Evolutionary conservation across 2,329 filamentous ascomycete species (phyloP), one percentile per base, ranked within the genome.

Genomic region (Cryphonectria japonica): DNA sequence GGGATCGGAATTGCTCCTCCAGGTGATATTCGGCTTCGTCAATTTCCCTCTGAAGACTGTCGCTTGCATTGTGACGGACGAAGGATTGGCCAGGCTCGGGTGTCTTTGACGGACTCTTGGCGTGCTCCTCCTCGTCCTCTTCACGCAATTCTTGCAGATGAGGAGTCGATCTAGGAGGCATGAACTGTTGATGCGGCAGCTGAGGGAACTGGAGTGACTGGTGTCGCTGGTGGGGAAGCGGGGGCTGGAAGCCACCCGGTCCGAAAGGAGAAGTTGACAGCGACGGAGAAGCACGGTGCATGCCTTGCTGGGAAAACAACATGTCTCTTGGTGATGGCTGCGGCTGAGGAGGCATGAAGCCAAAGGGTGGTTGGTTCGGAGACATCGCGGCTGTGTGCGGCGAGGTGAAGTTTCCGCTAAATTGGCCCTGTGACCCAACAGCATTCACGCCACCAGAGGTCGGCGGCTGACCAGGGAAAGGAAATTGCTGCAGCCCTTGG

Each of bases 11-110:
- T 72, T 93, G 90, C 78, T 94, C 90, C 78, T 95, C 93, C 73
- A 96, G 81, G 76, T 95, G 93, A 77, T 96, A 95, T 76, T 97
- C 93, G 5, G 93, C 91, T 77, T 95, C 92, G 66, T 96, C 92
- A 69, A 97, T 91, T 75, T 96, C 94, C 73, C 91, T 91, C 78
- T 97, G 94, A 34, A 97, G 85, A 62, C 89, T 93, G 73, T 91
- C 87, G 76, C 91, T 94, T 57, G 93, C 86, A 75, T 94, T 94
- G 75, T 95, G 92, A 63, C 82, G 80, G 67, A 85, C 82, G 62
- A 83, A 83, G 26, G 63, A n/a, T 63, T 81, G 80, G 14, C 75
- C 69, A 13, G 85, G 83, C 75, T 90, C 86, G 0, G 87, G 85
- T 0, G 85, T 87, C 76, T 86, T 87, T 1, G 85, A 87, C 13